A percentile compares a stretch with the other conserved stretches of the same genome.
Evolutionary conservation across 1,284 basidiomycete genomes (phyloP).

Genomic region (Cryptococcus hybrid): DNA sequence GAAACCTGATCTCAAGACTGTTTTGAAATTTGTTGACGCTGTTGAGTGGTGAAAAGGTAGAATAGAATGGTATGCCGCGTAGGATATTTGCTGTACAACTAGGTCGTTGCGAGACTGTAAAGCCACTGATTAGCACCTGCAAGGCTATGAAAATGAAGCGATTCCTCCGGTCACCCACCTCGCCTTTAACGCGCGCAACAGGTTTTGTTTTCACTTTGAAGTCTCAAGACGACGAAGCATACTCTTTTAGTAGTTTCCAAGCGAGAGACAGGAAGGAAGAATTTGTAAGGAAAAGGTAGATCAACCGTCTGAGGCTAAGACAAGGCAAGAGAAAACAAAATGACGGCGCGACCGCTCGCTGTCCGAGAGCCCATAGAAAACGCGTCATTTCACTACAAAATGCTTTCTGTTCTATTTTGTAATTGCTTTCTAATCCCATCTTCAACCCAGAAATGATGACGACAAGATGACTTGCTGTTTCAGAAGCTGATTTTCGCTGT

Average conservation of each 20-base stretch:
- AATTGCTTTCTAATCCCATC: too few relatives aligned
- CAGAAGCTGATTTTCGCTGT: too few relatives aligned
- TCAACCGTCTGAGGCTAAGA: too few relatives aligned
- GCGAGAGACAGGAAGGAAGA: neutral
- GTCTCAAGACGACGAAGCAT: neutral
- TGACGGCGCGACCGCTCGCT: too few relatives aligned
- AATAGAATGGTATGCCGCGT: neutral
- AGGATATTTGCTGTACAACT: neutral
- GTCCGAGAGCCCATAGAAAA: too few relatives aligned
- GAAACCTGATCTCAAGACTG: too few relatives aligned
- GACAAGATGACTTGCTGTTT: too few relatives aligned
- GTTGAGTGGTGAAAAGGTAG: neutral
- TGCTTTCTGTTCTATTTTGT: too few relatives aligned
- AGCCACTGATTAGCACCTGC: neutral
- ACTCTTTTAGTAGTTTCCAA: neutral
- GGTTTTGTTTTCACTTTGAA: neutral
- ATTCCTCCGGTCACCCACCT: neutral
- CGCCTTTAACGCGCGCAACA: neutral
- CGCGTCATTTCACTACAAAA: too few relatives aligned
- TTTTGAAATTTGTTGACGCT: neutral
- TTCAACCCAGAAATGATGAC: too few relatives aligned
- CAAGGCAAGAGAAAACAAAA: too few relatives aligned
- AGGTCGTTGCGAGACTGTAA: neutral
- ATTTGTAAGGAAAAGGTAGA: neutral
- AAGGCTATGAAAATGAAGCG: neutral